phyloP scores from a whole-genome alignment of 495 filamentous ascomycete genomes.

The Penicilliopsis zonata region DNA sequence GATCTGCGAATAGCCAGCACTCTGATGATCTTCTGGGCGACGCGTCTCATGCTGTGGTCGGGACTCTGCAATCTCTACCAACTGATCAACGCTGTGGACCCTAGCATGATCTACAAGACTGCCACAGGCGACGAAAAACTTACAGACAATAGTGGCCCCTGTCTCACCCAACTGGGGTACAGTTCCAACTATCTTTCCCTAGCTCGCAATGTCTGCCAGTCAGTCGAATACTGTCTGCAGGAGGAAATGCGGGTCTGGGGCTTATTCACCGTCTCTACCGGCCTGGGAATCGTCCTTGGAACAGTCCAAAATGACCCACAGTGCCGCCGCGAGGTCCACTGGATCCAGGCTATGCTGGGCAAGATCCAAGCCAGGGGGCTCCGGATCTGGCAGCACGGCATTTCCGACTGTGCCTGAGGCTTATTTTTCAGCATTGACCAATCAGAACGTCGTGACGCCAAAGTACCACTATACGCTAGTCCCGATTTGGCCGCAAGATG shows the following conservation, averaged over 20 bases:
- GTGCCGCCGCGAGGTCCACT: not conserved
- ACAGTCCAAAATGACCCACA: not conserved
- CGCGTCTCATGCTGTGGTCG: conserved; percentile 13
- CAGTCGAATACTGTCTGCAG: conserved; percentile 15
- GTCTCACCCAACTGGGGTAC: conserved; percentile 11
- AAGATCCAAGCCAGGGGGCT: not conserved
- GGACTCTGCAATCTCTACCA: conserved; percentile 11
- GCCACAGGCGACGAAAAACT: not conserved
- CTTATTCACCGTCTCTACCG: conserved; percentile 5
- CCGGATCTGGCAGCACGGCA: conserved; percentile 1
- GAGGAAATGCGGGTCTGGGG: conserved; percentile 8
- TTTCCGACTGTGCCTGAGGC: too few relatives aligned
- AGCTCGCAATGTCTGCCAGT: conserved; percentile 20
- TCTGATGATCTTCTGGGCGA: conserved; percentile 22
- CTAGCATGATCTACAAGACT: not conserved
- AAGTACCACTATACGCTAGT: not conserved
- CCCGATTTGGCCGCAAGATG: conserved; percentile 3
- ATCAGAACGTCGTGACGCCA: too few relatives aligned
- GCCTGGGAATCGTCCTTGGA: conserved; percentile 7
- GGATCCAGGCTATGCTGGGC: not conserved
- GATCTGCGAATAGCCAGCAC: conserved; percentile 13
- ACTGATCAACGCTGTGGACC: not conserved
- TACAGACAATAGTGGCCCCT: not conserved
- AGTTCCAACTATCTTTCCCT: conserved; percentile 11
- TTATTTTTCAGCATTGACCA: too few relatives aligned